Base-by-base conservation (phyloP, 2,329 filamentous ascomycete species). In the Penicillium aurantiogriseum region DNA sequence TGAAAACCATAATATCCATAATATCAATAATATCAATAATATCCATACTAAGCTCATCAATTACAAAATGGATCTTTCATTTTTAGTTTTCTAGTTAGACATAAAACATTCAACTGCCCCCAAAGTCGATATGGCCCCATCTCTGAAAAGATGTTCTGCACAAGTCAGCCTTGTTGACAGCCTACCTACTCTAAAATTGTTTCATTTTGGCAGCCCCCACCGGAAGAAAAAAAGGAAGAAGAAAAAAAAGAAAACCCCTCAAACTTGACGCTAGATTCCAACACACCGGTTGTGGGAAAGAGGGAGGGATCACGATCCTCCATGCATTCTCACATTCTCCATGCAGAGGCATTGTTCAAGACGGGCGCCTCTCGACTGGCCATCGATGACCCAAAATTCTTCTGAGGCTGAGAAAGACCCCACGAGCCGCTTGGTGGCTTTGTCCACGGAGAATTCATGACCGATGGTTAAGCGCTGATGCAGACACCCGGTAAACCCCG, bases 391-490 rank as follows among this genome's bases (percentile, higher is more conserved):
- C 52, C 27, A 50, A 36, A 42, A 42, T 38, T 38, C 29, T 35
- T 54, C 25, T 51, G 65, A 67, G 65, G 65, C 65, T 67, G 65
- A 66, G 58, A 59, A 59, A 55, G 29, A 35, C 49, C 53, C 62
- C 62, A 57, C 62, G 62, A 60, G 54, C 56, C 50, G 58, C 54
- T 52, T 51, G 40, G 57, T 59, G 58, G 60, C 57, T 59, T 58
- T 58, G 51, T 44, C 46, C 38, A 57, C 62, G 63, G 62, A 61
- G 61, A 58, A 61, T 66, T 63, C 58, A 60, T 42, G 60, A 45
- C 65, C 63, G 59, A n/a, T 66, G 54, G 61, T 65, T 67, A 66
- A 65, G 63, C 65, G 65, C 65, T 49, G 60, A 55, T 52, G 42
- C 36, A 53, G n/a, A 45, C 27, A 52, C 40, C 54, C 52, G 44